Evolutionary conservation across 108 stramenopile species (phyloP).

Genomic region (Pseudonitzschia multiseries): DNA sequence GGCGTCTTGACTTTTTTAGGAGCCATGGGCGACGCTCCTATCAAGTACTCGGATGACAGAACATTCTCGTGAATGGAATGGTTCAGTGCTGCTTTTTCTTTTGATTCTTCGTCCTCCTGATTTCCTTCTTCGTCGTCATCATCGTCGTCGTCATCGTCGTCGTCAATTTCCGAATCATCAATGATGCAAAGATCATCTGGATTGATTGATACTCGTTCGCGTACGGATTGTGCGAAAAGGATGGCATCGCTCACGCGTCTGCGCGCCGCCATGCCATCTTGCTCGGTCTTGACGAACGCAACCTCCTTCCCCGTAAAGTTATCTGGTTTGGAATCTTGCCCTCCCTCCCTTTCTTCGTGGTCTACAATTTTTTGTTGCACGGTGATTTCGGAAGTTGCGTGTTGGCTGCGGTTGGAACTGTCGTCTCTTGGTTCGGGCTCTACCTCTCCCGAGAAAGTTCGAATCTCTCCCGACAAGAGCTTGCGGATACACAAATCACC

Average conservation of each 20-base stretch:
- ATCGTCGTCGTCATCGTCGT: constrained; percentile 39
- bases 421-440: constrained; percentile 19
- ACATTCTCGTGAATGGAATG: background rate
- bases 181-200: constrained; percentile 61
- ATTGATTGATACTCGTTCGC: constrained; percentile 51
- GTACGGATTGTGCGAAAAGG: constrained; percentile 73
- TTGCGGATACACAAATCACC: constrained; percentile 1
- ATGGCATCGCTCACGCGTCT: constrained; percentile 58
- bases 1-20: background rate
- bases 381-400: background rate
- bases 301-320: constrained; percentile 24
- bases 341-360: constrained; percentile 26
- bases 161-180: constrained; percentile 52
- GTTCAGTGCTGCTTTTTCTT: constrained; percentile 6
- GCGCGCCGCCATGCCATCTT: constrained; percentile 45
- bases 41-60: background rate
- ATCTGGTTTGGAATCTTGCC: constrained; percentile 14
- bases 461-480: constrained; percentile 32
- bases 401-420: background rate
- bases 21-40: background rate
- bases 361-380: background rate
- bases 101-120: background rate
- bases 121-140: constrained; percentile 15
- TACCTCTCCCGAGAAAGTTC: constrained; percentile 5
- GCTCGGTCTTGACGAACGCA: constrained; percentile 9